Evolutionary conservation across 1,139 yeast genomes (phyloP).

Genomic region (Pichia kudriavzevii): DNA sequence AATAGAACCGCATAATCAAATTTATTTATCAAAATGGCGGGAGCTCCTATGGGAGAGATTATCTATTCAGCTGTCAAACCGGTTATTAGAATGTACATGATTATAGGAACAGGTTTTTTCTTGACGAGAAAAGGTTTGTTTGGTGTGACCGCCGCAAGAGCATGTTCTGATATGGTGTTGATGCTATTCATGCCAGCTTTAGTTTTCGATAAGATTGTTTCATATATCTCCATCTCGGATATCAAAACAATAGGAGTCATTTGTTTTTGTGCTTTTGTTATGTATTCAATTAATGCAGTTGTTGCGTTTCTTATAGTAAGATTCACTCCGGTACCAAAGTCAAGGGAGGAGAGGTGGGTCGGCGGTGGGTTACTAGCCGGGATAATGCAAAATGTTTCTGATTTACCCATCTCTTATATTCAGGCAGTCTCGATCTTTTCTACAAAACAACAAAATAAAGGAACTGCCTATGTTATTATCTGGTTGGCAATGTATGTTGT

Average conservation of each 20-base stretch:
- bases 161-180: conserved; percentile 47
- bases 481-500: conserved; percentile 70
- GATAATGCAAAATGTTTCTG: conserved; percentile 53
- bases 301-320: conserved; percentile 29
- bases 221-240: conserved; percentile 44
- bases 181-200: conserved; percentile 51
- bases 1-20: too few species aligned
- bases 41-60: conserved; percentile 35
- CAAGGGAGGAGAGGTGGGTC: conserved; percentile 35
- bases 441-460: conserved; percentile 55
- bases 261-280: conserved; percentile 40
- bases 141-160: conserved; percentile 51
- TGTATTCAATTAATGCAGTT: conserved; percentile 35
- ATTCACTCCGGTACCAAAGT: conserved; percentile 39
- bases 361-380: conserved; percentile 54
- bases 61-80: conserved; percentile 54
- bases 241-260: conserved; percentile 50
- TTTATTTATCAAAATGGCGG: too few species aligned
- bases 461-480: conserved; percentile 83
- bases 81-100: conserved; percentile 50
- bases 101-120: conserved; percentile 43
- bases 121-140: conserved; percentile 44
- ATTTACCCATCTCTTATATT: conserved; percentile 54
- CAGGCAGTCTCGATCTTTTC: conserved; percentile 60
- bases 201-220: conserved; percentile 43